phyloP scores from a whole-genome alignment of 768 basidiomycete genomes.

The Rhizopogon vinicolor region DNA sequence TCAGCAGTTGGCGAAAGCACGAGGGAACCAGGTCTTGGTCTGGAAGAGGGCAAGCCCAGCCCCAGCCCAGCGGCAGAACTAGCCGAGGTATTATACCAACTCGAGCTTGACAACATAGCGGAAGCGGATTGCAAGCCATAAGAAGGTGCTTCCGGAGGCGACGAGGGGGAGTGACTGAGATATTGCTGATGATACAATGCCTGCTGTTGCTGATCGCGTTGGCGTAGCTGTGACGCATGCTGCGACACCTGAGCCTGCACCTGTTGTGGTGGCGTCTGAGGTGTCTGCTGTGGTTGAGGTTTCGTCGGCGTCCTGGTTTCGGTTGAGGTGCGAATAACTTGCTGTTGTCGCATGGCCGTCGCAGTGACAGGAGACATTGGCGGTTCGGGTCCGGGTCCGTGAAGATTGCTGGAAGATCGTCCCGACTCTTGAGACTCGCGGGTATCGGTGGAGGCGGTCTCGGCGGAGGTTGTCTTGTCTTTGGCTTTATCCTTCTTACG shows the following conservation, averaged over 20 bases:
- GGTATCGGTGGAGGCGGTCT: constrained; percentile 44
- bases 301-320: constrained; percentile 17
- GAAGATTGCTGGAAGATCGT: constrained; percentile 42
- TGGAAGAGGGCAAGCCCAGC: constrained; percentile 44
- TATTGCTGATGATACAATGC: constrained; percentile 84
- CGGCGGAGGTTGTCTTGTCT: constrained; percentile 50
- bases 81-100: constrained; percentile 35
- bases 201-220: constrained; percentile 87
- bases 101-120: constrained; percentile 48
- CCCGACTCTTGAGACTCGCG: constrained; percentile 63
- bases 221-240: constrained; percentile 67
- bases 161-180: constrained; percentile 80
- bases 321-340: constrained; percentile 17
- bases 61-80: constrained; percentile 38
- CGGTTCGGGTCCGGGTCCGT: constrained; percentile 18
- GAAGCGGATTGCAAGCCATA: constrained; percentile 77
- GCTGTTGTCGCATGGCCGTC: constrained; percentile 53
- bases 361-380: constrained; percentile 49
- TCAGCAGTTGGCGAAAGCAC: constrained; percentile 62
- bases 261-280: constrained; percentile 24
- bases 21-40: constrained; percentile 74
- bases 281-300: constrained; percentile 18
- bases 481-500: constrained; percentile 76
- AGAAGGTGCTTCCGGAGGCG: constrained; percentile 68
- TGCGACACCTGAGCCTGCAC: constrained; percentile 46